phyloP scores from a whole-genome alignment of 805 yeast genomes.

The Phaffomyces thermotolerans region DNA sequence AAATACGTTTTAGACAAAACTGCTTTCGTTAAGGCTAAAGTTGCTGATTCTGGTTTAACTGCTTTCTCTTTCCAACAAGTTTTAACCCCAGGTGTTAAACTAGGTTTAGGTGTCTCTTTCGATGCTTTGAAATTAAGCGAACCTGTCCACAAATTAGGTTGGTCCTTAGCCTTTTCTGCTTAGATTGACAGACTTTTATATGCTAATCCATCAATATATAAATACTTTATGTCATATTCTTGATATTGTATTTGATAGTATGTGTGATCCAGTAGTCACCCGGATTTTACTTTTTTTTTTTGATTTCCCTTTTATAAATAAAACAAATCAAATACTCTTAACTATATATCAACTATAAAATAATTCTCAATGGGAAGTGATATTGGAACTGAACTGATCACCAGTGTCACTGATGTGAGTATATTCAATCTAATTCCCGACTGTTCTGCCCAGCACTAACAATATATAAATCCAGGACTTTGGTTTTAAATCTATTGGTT shows the following conservation, averaged over 20 bases:
- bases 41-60: constrained; percentile 92
- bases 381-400: constrained; percentile 14
- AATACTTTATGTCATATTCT: too few relatives aligned
- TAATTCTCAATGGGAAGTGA: constrained; percentile 7
- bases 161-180: constrained; percentile 89
- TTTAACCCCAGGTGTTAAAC: constrained; percentile 91
- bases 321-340: too few relatives aligned
- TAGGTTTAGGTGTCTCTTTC: constrained; percentile 95
- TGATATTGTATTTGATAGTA: too few relatives aligned
- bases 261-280: neutral
- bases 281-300: neutral
- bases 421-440: too few relatives aligned
- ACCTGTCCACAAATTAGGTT: constrained; percentile 97
- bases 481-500: constrained; percentile 36
- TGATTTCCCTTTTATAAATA: too few relatives aligned
- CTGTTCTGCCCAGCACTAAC: constrained; percentile 15
- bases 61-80: constrained; percentile 91
- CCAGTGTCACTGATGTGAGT: constrained; percentile 17
- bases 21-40: constrained; percentile 92
- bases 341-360: neutral
- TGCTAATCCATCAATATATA: too few relatives aligned
- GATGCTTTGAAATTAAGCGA: constrained; percentile 93
- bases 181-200: constrained; percentile 28
- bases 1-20: constrained; percentile 85
- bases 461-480: constrained; percentile 25